phyloP scores from a whole-genome alignment of 1,284 basidiomycete genomes.

The Ceratobasidium sp. region DNA sequence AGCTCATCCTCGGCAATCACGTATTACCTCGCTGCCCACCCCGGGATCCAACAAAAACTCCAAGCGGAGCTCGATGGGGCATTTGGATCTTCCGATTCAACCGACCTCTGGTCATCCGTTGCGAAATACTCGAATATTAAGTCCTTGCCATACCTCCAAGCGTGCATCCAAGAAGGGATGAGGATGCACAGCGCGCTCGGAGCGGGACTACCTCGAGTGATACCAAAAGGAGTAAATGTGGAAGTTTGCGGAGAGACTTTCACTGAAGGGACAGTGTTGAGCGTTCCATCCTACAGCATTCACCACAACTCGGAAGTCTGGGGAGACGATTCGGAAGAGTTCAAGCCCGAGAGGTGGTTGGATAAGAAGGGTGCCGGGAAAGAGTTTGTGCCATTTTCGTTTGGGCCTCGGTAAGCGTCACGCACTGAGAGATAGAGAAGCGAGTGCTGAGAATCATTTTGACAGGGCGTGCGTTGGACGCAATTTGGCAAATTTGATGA shows the following conservation, averaged over 20 bases:
- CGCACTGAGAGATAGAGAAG: slow-evolving; percentile 59
- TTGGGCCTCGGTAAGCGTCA: slow-evolving; percentile 46
- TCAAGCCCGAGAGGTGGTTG: slow-evolving; percentile 57
- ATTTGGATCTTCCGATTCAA: slow-evolving; percentile 65
- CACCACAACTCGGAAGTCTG: slow-evolving; percentile 62
- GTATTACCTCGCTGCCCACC: slow-evolving; percentile 78
- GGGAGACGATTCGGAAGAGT: slow-evolving; percentile 1
- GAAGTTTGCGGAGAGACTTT: slow-evolving; percentile 66
- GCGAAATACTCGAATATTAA: slow-evolving; percentile 69
- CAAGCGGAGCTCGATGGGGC: slow-evolving; percentile 81
- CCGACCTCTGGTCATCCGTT: slow-evolving; percentile 64
- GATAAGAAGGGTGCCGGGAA: slow-evolving; percentile 68
- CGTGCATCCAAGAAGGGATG: slow-evolving; percentile 81
- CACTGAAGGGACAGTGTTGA: slow-evolving; percentile 72
- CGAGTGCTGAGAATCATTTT: background rate
- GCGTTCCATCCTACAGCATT: slow-evolving; percentile 78
- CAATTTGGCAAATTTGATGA: slow-evolving; percentile 76
- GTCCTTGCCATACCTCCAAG: slow-evolving; percentile 73
- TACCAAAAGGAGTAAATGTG: slow-evolving; percentile 68
- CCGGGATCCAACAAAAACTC: slow-evolving; percentile 69
- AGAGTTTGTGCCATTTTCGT: slow-evolving; percentile 78
- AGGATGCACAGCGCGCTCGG: slow-evolving; percentile 81
- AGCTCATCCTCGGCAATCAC: slow-evolving; percentile 75
- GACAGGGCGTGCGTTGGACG: slow-evolving; percentile 46
- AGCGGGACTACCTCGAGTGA: slow-evolving; percentile 82